Percentiles rank a stretch among this genome's conserved stretches.
Evolutionary conservation across 2,329 filamentous ascomycete species (phyloP).

Genomic region (Colletotrichum spaethianum): DNA sequence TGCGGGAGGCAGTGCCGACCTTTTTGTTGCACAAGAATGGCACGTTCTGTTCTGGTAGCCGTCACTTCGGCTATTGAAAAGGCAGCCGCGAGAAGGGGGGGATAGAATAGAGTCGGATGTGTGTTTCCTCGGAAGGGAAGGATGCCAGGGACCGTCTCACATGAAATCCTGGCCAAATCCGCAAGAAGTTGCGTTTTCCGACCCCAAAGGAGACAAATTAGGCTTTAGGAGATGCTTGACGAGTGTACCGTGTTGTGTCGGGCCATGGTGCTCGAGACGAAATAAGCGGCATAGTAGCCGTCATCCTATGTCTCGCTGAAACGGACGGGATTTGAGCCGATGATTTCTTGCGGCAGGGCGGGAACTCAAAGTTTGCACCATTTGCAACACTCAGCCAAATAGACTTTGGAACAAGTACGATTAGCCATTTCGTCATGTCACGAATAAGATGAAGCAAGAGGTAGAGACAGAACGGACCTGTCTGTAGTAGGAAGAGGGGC

Average conservation of each 20-base stretch:
- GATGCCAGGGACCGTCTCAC: slow-evolving; percentile 17
- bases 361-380: slow-evolving; percentile 20
- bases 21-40: slow-evolving; percentile 3
- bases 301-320: slow-evolving; percentile 36
- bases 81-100: neutral
- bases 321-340: slow-evolving; percentile 29
- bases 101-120: slow-evolving; percentile 6
- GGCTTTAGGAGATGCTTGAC: slow-evolving; percentile 15
- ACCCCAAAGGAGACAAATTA: neutral
- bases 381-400: neutral
- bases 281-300: slow-evolving; percentile 19
- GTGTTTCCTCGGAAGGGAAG: neutral
- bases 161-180: slow-evolving; percentile 14
- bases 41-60: neutral
- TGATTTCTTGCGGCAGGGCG: slow-evolving; percentile 19
- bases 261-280: slow-evolving; percentile 25
- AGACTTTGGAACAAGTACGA: neutral
- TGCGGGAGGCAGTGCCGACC: slow-evolving; percentile 8
- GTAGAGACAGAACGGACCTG: neutral
- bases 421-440: slow-evolving; percentile 7
- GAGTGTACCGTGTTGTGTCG: neutral
- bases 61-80: neutral
- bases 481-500: neutral
- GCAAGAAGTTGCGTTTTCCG: neutral
- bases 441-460: neutral